Conservation (phyloP, 257 asterid genomes). For the Nicotiana otophora region DNA sequence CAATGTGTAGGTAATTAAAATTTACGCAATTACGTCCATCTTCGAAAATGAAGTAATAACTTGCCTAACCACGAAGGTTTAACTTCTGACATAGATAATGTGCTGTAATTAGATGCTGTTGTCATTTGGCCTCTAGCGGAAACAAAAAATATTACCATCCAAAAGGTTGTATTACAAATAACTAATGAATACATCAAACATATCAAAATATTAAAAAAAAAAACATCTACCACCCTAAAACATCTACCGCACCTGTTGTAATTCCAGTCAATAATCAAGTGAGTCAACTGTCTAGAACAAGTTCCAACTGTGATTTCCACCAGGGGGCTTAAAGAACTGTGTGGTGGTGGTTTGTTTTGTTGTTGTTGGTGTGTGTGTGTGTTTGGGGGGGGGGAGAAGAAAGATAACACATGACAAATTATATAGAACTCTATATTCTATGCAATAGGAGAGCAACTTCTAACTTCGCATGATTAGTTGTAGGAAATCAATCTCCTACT, state of each 20-base stretch:
- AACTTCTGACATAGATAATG: background rate
- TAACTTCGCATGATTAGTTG: background rate
- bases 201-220: background rate
- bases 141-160: background rate
- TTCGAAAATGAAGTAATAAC: background rate
- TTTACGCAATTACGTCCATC: background rate
- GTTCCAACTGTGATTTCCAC: background rate
- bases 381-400: background rate
- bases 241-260: background rate
- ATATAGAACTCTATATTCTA: background rate
- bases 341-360: too few species aligned
- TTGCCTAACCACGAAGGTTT: background rate
- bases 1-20: background rate
- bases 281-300: background rate
- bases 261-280: background rate
- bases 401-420: background rate
- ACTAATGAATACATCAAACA: background rate
- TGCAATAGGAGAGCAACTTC: background rate
- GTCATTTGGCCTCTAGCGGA: background rate
- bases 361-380: too few species aligned
- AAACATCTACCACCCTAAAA: background rate
- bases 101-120: background rate
- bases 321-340: background rate
- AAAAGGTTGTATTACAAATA: background rate
- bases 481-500: background rate